Evolutionary conservation across 1,139 yeast genomes (phyloP), one percentile per base, ranked within the genome.

Genomic region (Cylindricascospora bacillispora): DNA sequence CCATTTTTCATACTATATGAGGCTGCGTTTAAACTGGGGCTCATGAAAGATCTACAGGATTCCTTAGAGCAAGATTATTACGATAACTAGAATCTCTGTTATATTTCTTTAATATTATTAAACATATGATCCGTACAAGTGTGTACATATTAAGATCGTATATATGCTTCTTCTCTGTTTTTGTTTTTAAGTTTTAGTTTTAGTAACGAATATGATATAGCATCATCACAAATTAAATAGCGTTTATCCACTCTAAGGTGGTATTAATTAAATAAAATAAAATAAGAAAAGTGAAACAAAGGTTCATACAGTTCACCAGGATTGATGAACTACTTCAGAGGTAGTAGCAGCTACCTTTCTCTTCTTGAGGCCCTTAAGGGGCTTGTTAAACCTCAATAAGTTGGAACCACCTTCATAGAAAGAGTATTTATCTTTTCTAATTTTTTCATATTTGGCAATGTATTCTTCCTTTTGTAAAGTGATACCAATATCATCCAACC

Each of bases 401-500:
- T 66, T 69, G 13, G 82, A 68, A 24, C 92, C 92, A 44, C 85
- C 85, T 62, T 89, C 97, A 51, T 85, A 71, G 72, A 92, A 89
- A 11, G 95, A 82, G 57, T 80, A 89, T 53, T 63, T 73, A 35
- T 67, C 74, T 54, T 70, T 75, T 67, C 98, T 81, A 41, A 61
- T 59, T 20, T 60, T 68, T 63, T 89, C 98, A 52, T 74, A 89
- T 45, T 73, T 67, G 34, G 57, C 38, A 43, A 89, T 89, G 56
- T 53, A 72, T 33, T 72, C 71, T 60, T 82, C 95, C 62, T 85
- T 85, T 59, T 85, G 92, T 51, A 89, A 63, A 31, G 98, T 89
- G 51, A 89, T 71, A 25, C 97, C 97, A 59, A 89, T 89, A 56
- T 89, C 98, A 55, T 89, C 98, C 39, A 89, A 73, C 38, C 98